Evolutionary conservation across 495 filamentous ascomycete genomes (phyloP).

Genomic region (Staphylotrichum tortipilum): DNA sequence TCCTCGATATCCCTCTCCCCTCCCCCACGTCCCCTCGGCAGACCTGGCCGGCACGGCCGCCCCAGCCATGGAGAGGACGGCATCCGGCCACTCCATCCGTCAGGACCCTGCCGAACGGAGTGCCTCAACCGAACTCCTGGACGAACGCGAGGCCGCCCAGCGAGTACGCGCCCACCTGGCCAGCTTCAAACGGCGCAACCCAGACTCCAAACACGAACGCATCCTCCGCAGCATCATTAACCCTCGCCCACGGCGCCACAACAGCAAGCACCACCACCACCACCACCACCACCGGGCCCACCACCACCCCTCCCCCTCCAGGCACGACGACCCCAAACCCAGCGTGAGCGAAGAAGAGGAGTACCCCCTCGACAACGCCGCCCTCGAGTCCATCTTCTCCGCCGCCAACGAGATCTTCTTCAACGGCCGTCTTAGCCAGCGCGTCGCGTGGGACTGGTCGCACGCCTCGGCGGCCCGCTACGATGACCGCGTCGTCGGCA

Average conservation of each 20-base stretch:
- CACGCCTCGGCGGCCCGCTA: conserved; percentile 25
- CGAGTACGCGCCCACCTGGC: conserved; percentile 34
- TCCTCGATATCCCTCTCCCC: conserved; percentile 3
- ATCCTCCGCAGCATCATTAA: conserved; percentile 42
- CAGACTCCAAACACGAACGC: conserved; percentile 41
- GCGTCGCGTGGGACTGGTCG: conserved; percentile 48
- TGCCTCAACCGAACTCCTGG: conserved; percentile 23
- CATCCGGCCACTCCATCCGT: conserved; percentile 26
- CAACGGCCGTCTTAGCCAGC: conserved; percentile 36
- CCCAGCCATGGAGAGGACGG: conserved; percentile 24
- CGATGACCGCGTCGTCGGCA: conserved; percentile 42
- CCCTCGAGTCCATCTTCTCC: conserved; percentile 42
- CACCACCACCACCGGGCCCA: neutral
- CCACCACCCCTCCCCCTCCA: neutral
- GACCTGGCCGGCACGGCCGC: conserved; percentile 2
- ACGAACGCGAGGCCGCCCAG: conserved; percentile 32
- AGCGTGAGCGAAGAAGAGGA: conserved; percentile 7
- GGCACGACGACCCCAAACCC: too few relatives aligned
- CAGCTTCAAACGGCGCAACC: conserved; percentile 31
- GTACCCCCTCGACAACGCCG: conserved; percentile 41
- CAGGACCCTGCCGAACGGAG: conserved; percentile 20
- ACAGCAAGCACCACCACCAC: neutral
- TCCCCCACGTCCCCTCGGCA: conserved; percentile 2
- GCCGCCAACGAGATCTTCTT: conserved; percentile 49
- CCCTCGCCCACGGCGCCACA: conserved; percentile 24